A percentile compares a stretch with the other conserved stretches of the same genome.
Conservation (phyloP, 2,329 filamentous ascomycete genomes). For the Penicillium brevicompactum region DNA sequence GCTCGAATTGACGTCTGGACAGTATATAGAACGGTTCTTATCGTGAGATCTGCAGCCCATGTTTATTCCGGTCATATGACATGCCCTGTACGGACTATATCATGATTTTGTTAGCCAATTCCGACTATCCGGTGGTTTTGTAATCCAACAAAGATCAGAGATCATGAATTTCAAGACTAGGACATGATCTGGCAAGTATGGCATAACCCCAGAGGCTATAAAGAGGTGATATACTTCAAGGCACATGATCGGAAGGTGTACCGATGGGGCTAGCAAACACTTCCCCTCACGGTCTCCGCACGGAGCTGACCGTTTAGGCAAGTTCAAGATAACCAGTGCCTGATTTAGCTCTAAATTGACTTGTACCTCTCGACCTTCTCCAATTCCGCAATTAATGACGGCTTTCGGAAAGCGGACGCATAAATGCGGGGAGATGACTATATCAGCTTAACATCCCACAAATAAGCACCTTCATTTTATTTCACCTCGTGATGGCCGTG, state of each 20-base stretch:
- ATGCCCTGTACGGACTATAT: too few relatives aligned
- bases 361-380: not conserved
- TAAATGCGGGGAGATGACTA: slow-evolving; percentile 11
- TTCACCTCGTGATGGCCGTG: slow-evolving; percentile 17
- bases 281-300: slow-evolving; percentile 12
- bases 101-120: too few relatives aligned
- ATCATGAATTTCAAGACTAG: too few relatives aligned
- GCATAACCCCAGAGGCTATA: too few relatives aligned
- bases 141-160: too few relatives aligned
- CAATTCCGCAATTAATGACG: slow-evolving; percentile 14
- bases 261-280: not conserved
- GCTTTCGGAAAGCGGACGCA: slow-evolving; percentile 3
- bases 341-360: not conserved
- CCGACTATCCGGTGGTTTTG: too few relatives aligned
- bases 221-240: too few relatives aligned
- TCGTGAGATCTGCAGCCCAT: too few relatives aligned
- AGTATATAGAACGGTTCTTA: too few relatives aligned
- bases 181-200: too few relatives aligned
- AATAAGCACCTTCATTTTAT: not conserved
- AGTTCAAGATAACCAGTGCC: not conserved
- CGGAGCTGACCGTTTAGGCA: not conserved
- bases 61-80: too few relatives aligned
- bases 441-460: slow-evolving; percentile 9
- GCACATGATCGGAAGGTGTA: not conserved
- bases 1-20: too few relatives aligned